Conservation (phyloP, 768 basidiomycete genomes). For the Coprinopsis cinerea region DNA sequence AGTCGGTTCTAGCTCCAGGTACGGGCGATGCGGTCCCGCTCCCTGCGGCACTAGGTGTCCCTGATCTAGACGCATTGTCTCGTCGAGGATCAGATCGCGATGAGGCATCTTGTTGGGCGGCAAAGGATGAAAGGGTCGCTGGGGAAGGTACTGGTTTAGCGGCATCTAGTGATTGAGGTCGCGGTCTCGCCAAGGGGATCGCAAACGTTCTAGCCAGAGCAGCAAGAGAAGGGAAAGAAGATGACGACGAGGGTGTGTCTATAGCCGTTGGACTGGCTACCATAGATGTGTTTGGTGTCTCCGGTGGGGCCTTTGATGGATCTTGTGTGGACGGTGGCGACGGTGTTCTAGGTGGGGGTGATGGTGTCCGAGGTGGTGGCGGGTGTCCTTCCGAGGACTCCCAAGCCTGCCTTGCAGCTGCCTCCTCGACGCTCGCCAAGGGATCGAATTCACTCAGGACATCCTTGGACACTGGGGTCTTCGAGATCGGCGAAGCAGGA, state of each 20-base stretch:
- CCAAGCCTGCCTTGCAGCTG: constrained; percentile 62
- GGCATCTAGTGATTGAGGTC: constrained; percentile 58
- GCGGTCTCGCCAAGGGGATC: constrained; percentile 35
- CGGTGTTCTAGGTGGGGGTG: constrained; percentile 28
- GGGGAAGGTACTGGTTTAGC: constrained; percentile 54
- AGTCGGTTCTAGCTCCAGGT: constrained; percentile 11
- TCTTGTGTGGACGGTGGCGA: constrained; percentile 30
- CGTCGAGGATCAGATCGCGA: constrained; percentile 3
- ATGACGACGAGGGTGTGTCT: constrained; percentile 24
- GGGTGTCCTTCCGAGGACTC: constrained; percentile 56
- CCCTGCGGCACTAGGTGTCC: constrained; percentile 21
- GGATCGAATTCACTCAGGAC: constrained; percentile 68
- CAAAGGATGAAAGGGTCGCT: constrained; percentile 48
- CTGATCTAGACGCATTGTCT: constrained; percentile 12
- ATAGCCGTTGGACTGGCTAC: constrained; percentile 13
- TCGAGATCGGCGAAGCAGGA: constrained; percentile 15
- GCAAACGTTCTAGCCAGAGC: constrained; percentile 63
- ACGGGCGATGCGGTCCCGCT: constrained; percentile 25
- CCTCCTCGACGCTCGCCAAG: constrained; percentile 49
- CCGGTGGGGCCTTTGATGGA: constrained; percentile 29
- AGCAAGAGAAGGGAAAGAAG: constrained; percentile 58
- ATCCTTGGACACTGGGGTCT: constrained; percentile 28
- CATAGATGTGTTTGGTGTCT: constrained; percentile 14
- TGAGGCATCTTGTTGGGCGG: constrained; percentile 37
- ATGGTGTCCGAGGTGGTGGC: constrained; percentile 31